Conservation (phyloP, 1,284 basidiomycete species). For the Trichosporon ovoides region DNA sequence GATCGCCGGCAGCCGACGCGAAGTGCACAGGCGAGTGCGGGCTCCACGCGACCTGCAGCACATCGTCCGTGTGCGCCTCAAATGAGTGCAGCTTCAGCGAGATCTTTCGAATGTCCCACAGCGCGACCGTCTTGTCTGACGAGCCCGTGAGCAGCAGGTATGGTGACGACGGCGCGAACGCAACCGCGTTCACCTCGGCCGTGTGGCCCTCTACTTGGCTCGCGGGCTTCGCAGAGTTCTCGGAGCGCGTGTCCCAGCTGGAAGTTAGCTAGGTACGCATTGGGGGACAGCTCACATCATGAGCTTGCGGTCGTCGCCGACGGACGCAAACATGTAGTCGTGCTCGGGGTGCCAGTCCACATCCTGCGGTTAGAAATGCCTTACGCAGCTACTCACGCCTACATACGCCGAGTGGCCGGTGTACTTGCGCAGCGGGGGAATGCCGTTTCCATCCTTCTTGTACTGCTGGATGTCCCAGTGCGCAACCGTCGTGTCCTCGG, state of each 20-base stretch:
- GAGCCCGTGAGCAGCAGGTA: slow-evolving; percentile 89
- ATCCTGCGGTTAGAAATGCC: slow-evolving; percentile 60
- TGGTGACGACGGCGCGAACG: slow-evolving; percentile 79
- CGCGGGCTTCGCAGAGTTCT: slow-evolving; percentile 59
- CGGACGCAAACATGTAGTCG: slow-evolving; percentile 85
- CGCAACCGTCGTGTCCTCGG: slow-evolving; percentile 93
- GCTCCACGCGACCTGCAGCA: slow-evolving; percentile 90
- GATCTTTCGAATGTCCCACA: slow-evolving; percentile 84
- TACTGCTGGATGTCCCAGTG: slow-evolving; percentile 94
- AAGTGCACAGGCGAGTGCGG: slow-evolving; percentile 87
- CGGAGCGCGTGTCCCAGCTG: slow-evolving; percentile 87
- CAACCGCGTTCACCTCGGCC: slow-evolving; percentile 82
- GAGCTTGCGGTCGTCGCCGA: slow-evolving; percentile 93
- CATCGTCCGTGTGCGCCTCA: slow-evolving; percentile 89
- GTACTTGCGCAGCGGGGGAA: slow-evolving; percentile 79
- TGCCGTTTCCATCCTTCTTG: slow-evolving; percentile 67
- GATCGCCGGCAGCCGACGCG: slow-evolving; percentile 85
- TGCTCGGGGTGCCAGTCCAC: slow-evolving; percentile 90
- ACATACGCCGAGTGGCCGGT: slow-evolving; percentile 84
- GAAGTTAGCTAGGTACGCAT: slow-evolving; percentile 3
- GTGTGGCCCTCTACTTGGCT: slow-evolving; percentile 79
- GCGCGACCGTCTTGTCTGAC: slow-evolving; percentile 84
- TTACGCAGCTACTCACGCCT: slow-evolving; percentile 58
- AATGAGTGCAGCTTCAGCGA: slow-evolving; percentile 82
- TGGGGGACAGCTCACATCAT: slow-evolving; percentile 63